A percentile compares a stretch with the other conserved stretches of the same genome.
These are phyloP conservation scores for Opeltia flavorubescens DNA, from an alignment of 495 filamentous ascomycete genomes.

Conservation along the genomic window DNA sequence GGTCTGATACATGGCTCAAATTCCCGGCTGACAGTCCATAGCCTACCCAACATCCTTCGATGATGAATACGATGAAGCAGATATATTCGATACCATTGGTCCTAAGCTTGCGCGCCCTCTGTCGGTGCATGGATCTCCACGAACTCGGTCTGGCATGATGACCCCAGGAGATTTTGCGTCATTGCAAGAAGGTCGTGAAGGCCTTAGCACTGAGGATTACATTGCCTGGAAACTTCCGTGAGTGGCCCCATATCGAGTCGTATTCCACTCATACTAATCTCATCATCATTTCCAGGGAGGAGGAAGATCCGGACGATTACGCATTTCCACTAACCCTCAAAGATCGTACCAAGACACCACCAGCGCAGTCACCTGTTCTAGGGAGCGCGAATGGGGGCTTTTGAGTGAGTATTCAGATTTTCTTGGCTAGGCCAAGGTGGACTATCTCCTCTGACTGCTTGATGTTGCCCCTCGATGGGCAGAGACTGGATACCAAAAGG, in stretches of 20 bases:
- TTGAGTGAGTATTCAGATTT: too few relatives aligned
- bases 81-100: constrained; percentile 77
- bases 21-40: constrained; percentile 14
- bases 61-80: constrained; percentile 57
- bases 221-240: constrained; percentile 96
- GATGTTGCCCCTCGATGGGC: too few relatives aligned
- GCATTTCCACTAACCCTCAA: constrained; percentile 78
- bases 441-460: too few relatives aligned
- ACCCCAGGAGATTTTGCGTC: constrained; percentile 96
- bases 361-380: constrained; percentile 9
- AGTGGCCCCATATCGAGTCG: constrained; percentile 27
- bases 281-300: constrained; percentile 44
- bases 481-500: too few relatives aligned
- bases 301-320: constrained; percentile 91
- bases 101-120: constrained; percentile 89
- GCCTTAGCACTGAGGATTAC: constrained; percentile 91
- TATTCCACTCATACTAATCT: not conserved
- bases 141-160: constrained; percentile 93
- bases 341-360: constrained; percentile 24
- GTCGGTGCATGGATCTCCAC: constrained; percentile 82
- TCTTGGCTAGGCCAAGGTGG: too few relatives aligned
- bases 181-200: constrained; percentile 85
- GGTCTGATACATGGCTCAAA: not conserved
- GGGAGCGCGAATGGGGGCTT: constrained; percentile 9
- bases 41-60: constrained; percentile 82